These are phyloP conservation scores for Backusella tuberculispora DNA, from an alignment of 192 early-diverging fungal genomes.

Conservation along the genomic window DNA sequence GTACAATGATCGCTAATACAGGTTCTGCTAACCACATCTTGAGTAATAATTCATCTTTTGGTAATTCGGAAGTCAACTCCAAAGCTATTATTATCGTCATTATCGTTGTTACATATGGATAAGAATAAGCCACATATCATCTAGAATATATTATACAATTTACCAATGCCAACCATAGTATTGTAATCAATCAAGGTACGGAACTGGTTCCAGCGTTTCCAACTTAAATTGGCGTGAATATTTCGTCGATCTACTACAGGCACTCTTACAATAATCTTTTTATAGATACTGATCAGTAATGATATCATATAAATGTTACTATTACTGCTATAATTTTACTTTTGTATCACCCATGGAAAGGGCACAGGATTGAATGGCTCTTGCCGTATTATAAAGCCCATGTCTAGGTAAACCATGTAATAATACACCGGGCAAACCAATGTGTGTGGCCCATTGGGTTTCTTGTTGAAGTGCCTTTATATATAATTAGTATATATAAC, in stretches of 20 bases:
- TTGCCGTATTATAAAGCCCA: constrained; percentile 59
- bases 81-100: constrained; percentile 51
- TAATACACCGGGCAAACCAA: constrained; percentile 65
- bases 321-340: constrained; percentile 13
- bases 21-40: constrained; percentile 90
- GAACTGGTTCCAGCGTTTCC: constrained; percentile 85
- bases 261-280: constrained; percentile 52
- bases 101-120: neutral
- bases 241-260: constrained; percentile 37
- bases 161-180: constrained; percentile 63
- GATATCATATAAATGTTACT: too few species aligned
- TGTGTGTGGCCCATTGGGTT: constrained; percentile 70
- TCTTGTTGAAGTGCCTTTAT: constrained; percentile 61
- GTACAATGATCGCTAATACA: constrained; percentile 74
- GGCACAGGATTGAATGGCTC: constrained; percentile 45
- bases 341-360: constrained; percentile 43
- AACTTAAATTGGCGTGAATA: constrained; percentile 39
- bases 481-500: neutral
- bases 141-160: neutral
- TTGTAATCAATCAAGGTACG: constrained; percentile 71
- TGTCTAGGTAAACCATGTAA: constrained; percentile 46
- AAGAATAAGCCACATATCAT: neutral
- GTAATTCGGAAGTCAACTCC: constrained; percentile 55
- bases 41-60: constrained; percentile 45
- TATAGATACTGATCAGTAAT: constrained; percentile 23